These are phyloP conservation scores for bread wheat (Triticum aestivum) DNA, from an alignment of 176 grass and related monocot species.

Conservation along the genomic window IWGSC_CS_RefSeq_v2.1 NC_057807.1:316247732-316248231, in stretches of 20 bases:
- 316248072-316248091: background rate
- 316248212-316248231: background rate
- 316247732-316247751: too few relatives aligned
- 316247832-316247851: background rate
- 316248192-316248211: background rate
- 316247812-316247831: background rate
- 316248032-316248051: background rate
- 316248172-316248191: background rate
- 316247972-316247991: background rate
- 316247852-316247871: background rate
- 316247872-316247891: background rate
- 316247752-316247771: background rate
- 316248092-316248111: conserved; percentile 7
- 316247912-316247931: background rate
- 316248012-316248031: background rate
- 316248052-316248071: conserved; percentile 3
- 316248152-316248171: background rate
- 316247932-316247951: background rate
- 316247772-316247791: background rate
- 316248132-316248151: conserved; percentile 46
- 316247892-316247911: background rate
- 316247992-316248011: too few relatives aligned
- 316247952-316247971: background rate
- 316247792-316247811: too few relatives aligned
- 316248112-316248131: conserved; percentile 39